Percentiles rank a stretch among this genome's conserved stretches.
Conservation (phyloP, 140 eudicot species). For the Erigeron philadelphicus region DNA sequence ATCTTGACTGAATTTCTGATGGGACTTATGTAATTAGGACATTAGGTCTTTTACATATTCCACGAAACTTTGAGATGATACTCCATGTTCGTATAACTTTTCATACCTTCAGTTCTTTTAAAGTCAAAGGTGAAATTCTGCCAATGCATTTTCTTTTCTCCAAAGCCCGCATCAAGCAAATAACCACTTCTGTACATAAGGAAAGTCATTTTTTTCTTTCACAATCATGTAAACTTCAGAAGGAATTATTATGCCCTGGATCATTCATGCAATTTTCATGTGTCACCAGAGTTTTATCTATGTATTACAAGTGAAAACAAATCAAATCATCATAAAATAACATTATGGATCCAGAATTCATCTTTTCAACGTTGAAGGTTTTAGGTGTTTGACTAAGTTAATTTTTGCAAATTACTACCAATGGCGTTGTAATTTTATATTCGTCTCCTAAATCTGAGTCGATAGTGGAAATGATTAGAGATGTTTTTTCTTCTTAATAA, state of each 20-base stretch:
- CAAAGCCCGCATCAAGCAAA: background rate
- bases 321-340: background rate
- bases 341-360: background rate
- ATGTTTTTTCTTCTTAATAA: background rate
- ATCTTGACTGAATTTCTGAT: constrained; percentile 8
- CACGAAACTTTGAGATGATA: background rate
- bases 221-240: background rate
- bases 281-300: background rate
- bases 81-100: background rate
- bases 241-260: background rate
- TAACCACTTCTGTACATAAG: background rate
- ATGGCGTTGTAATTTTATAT: background rate
- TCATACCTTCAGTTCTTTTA: background rate
- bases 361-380: background rate
- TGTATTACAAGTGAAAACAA: background rate
- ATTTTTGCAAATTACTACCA: background rate
- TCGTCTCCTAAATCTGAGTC: background rate
- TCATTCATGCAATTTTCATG: background rate
- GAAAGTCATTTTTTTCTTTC: background rate
- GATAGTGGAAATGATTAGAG: background rate
- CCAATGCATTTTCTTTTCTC: background rate
- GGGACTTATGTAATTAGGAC: background rate
- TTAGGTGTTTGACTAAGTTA: background rate
- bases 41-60: constrained; percentile 8
- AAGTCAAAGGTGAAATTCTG: background rate